Evolutionary conservation across 2,329 filamentous ascomycete species (phyloP).

Genomic region (Ophiocordyceps camponoti-leonardi): DNA sequence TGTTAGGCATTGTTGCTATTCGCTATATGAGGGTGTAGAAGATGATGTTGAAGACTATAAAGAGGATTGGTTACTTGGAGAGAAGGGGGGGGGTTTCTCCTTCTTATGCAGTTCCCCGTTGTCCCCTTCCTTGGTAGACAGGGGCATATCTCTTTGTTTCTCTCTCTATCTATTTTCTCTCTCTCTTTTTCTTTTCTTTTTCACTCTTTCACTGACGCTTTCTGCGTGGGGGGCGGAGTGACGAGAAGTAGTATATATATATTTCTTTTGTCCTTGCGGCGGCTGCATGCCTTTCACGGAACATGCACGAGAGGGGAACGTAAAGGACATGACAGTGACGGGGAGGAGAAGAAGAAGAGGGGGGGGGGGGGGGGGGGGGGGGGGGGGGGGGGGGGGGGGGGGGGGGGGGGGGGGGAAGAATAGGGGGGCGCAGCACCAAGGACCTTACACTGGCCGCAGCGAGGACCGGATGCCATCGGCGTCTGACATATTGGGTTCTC

Average conservation of each 20-base stretch:
- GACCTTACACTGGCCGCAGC: slow-evolving; percentile 33
- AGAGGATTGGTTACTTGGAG: too few species aligned
- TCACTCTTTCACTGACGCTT: too few species aligned
- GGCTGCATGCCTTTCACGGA: not conserved
- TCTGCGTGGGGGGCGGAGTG: not conserved
- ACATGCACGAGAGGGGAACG: too few species aligned
- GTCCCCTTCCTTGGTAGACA: too few species aligned
- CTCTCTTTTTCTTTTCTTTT: too few species aligned
- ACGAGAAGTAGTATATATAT: not conserved
- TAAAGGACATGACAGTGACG: too few species aligned
- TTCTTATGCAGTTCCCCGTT: not conserved
- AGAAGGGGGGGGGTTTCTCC: too few species aligned
- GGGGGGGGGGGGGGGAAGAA: too few species aligned
- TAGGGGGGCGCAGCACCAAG: not conserved
- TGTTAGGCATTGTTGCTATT: not conserved
- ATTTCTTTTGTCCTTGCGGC: not conserved
- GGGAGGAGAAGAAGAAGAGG: too few species aligned
- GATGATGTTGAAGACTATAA: not conserved
- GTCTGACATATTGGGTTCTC: slow-evolving; percentile 36
- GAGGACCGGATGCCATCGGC: slow-evolving; percentile 29
- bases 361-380: too few species aligned
- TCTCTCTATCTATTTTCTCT: too few species aligned
- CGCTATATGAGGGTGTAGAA: not conserved
- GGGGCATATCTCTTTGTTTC: not conserved
- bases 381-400: too few species aligned